Conservation (phyloP, 768 basidiomycete species). For the Lactarius hatsudake region DNA sequence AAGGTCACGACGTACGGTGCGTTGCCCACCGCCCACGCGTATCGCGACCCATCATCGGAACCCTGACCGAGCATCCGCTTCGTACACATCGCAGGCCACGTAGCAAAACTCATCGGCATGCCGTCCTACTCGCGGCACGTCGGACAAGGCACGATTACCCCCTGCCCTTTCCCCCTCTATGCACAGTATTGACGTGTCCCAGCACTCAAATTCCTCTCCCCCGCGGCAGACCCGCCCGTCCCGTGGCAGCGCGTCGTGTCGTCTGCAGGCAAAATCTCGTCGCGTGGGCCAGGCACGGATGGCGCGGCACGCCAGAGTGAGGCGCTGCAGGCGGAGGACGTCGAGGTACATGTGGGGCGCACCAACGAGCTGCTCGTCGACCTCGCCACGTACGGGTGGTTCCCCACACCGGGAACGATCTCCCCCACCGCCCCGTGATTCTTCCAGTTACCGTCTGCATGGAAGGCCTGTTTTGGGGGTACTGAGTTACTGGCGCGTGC, state of each 20-base stretch:
- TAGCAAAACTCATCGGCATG: slow-evolving; percentile 79
- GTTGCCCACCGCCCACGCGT: slow-evolving; percentile 9
- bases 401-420: slow-evolving; percentile 40
- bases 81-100: slow-evolving; percentile 51
- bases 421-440: background rate
- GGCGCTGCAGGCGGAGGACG: slow-evolving; percentile 75
- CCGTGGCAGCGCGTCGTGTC: slow-evolving; percentile 82
- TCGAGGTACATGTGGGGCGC: slow-evolving; percentile 63
- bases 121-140: slow-evolving; percentile 77
- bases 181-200: background rate
- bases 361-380: slow-evolving; percentile 59
- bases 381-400: slow-evolving; percentile 63
- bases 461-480: background rate
- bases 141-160: slow-evolving; percentile 58
- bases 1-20: slow-evolving; percentile 77
- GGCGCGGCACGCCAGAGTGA: slow-evolving; percentile 75
- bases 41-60: background rate
- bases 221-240: slow-evolving; percentile 57
- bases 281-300: slow-evolving; percentile 77
- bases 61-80: background rate
- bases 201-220: slow-evolving; percentile 78
- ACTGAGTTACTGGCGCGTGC: background rate
- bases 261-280: slow-evolving; percentile 71
- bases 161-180: background rate
- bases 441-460: background rate